Evolutionary conservation across 768 basidiomycete genomes (phyloP).

Genomic region (Boletales sp.): DNA sequence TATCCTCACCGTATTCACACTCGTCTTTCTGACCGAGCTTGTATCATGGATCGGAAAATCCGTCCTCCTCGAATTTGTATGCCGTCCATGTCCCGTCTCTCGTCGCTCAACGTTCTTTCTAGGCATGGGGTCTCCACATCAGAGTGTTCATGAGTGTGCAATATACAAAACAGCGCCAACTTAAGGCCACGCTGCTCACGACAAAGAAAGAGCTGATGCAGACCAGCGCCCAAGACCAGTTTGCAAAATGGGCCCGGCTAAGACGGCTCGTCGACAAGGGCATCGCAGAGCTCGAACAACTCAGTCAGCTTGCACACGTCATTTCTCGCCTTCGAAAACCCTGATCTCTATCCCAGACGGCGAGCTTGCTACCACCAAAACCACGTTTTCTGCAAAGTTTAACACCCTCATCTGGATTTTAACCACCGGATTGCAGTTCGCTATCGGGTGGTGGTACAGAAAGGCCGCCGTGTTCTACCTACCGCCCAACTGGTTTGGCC

Average conservation of each 20-base stretch:
- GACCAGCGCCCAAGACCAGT: slow-evolving; percentile 95
- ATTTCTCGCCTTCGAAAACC: background rate
- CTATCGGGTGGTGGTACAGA: slow-evolving; percentile 89
- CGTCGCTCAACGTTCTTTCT: slow-evolving; percentile 3
- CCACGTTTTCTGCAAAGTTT: slow-evolving; percentile 68
- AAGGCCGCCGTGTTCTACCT: slow-evolving; percentile 91
- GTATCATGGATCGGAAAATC: slow-evolving; percentile 87
- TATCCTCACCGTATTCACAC: slow-evolving; percentile 73
- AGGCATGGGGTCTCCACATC: slow-evolving; percentile 72
- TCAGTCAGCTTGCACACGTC: slow-evolving; percentile 56
- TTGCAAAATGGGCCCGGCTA: slow-evolving; percentile 97
- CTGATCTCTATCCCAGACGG: slow-evolving; percentile 50
- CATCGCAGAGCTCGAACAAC: slow-evolving; percentile 82
- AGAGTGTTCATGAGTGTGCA: slow-evolving; percentile 57
- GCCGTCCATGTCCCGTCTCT: slow-evolving; percentile 29
- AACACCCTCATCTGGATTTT: slow-evolving; percentile 71
- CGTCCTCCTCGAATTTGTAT: slow-evolving; percentile 75
- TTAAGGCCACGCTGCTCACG: slow-evolving; percentile 76
- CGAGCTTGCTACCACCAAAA: slow-evolving; percentile 56
- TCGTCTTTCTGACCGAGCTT: slow-evolving; percentile 80
- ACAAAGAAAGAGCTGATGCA: slow-evolving; percentile 83
- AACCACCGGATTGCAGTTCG: slow-evolving; percentile 85
- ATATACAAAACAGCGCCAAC: slow-evolving; percentile 55
- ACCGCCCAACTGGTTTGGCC: slow-evolving; percentile 87
- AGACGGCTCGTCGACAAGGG: slow-evolving; percentile 89